Evolutionary conservation across 1,284 basidiomycete species (phyloP).

Genomic region (Puccinia triticina): DNA sequence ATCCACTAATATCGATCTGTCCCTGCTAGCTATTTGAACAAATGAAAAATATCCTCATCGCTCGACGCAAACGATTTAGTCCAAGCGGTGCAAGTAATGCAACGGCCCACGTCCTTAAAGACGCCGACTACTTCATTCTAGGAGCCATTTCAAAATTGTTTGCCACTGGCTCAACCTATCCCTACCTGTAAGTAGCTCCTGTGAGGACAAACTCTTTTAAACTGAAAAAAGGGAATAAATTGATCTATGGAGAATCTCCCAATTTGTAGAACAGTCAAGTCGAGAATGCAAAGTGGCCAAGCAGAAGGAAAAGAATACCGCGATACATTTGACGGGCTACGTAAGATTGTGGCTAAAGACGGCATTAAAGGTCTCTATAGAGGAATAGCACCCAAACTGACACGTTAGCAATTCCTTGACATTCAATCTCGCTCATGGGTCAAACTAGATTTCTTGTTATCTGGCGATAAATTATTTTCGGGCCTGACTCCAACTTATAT

Average conservation of each 20-base stretch:
- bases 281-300: slow-evolving; percentile 75
- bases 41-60: slow-evolving; percentile 76
- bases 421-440: background rate
- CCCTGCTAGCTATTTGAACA: slow-evolving; percentile 68
- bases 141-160: slow-evolving; percentile 81
- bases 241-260: slow-evolving; percentile 24
- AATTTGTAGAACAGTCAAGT: slow-evolving; percentile 70
- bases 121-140: slow-evolving; percentile 85
- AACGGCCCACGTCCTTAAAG: slow-evolving; percentile 66
- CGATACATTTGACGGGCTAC: slow-evolving; percentile 44
- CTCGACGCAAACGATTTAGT: slow-evolving; percentile 67
- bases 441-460: background rate
- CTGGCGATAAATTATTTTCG: background rate
- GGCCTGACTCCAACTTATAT: background rate
- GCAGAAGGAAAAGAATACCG: slow-evolving; percentile 69
- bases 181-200: slow-evolving; percentile 52
- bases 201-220: slow-evolving; percentile 69
- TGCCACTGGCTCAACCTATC: slow-evolving; percentile 58
- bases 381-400: slow-evolving; percentile 44
- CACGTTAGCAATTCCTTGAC: slow-evolving; percentile 6
- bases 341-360: slow-evolving; percentile 46
- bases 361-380: slow-evolving; percentile 45
- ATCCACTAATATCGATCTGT: background rate
- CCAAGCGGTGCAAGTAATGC: slow-evolving; percentile 58
- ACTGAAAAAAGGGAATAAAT: background rate